phyloP scores from a whole-genome alignment of 2,329 filamentous ascomycete species.

The Aureobasidium leucospermi region DNA sequence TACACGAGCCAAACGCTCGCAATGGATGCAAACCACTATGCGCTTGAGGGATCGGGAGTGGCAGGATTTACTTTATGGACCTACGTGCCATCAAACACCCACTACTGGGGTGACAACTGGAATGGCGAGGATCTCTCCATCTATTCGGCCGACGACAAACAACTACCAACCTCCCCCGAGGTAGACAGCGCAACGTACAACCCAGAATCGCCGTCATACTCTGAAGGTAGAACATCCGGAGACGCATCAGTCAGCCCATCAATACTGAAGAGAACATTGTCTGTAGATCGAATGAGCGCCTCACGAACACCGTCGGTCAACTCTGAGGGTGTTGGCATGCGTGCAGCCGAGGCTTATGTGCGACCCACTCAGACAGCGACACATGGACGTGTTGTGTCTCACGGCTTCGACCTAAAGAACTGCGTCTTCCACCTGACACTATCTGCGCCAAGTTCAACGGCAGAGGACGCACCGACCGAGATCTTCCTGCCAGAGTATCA shows the following conservation, averaged over 20 bases:
- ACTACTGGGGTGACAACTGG: constrained; percentile 88
- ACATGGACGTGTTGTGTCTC: constrained; percentile 61
- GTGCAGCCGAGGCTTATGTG: constrained; percentile 88
- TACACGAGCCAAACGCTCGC: constrained; percentile 88
- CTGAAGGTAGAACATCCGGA: constrained; percentile 42
- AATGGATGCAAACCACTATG: constrained; percentile 94
- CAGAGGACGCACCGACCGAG: constrained; percentile 64
- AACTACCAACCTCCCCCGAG: constrained; percentile 40
- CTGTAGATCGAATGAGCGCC: constrained; percentile 42
- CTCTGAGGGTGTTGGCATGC: constrained; percentile 61
- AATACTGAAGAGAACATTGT: constrained; percentile 69
- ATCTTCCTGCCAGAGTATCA: constrained; percentile 88
- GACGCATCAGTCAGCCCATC: constrained; percentile 59
- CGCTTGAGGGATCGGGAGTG: constrained; percentile 72
- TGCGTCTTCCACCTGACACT: constrained; percentile 72
- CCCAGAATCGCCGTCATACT: constrained; percentile 47
- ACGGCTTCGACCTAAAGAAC: constrained; percentile 74
- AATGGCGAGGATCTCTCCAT: constrained; percentile 97
- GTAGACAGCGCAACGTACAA: constrained; percentile 40
- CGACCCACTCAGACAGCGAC: constrained; percentile 73
- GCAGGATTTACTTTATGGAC: constrained; percentile 88
- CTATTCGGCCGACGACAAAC: constrained; percentile 72
- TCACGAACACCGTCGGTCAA: constrained; percentile 15
- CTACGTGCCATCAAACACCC: constrained; percentile 66
- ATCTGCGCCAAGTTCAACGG: constrained; percentile 51